These are phyloP conservation scores for Exophiala alcalophila DNA, from an alignment of 2,329 filamentous ascomycete species.

Conservation along the genomic window DNA sequence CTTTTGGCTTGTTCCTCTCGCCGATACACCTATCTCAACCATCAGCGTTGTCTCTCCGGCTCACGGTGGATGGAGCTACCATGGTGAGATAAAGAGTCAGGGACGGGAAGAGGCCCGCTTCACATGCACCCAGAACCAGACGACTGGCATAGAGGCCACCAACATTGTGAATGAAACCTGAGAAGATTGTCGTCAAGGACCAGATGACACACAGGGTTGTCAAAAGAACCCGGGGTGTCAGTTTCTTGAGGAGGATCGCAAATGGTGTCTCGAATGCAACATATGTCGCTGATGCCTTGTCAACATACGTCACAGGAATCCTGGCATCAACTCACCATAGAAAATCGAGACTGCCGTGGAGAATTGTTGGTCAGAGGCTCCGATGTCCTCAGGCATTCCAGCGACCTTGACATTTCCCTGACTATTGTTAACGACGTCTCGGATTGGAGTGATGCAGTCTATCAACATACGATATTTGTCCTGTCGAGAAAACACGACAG, in stretches of 20 bases:
- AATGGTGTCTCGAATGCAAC: slow-evolving; percentile 64
- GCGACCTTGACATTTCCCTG: slow-evolving; percentile 68
- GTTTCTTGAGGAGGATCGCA: slow-evolving; percentile 65
- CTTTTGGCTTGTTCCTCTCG: slow-evolving; percentile 43
- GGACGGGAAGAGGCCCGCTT: slow-evolving; percentile 43
- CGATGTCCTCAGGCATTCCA: slow-evolving; percentile 55
- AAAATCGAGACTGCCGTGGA: slow-evolving; percentile 55
- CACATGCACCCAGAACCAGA: slow-evolving; percentile 40
- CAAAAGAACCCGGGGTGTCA: slow-evolving; percentile 14
- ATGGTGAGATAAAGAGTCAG: no score
- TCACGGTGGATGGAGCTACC: no score
- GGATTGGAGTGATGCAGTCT: background rate
- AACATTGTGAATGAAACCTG: slow-evolving; percentile 44
- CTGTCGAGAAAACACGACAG: slow-evolving; percentile 56
- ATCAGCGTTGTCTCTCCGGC: no score
- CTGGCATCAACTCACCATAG: slow-evolving; percentile 26
- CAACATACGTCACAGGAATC: background rate
- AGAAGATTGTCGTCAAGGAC: background rate
- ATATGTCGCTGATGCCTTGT: slow-evolving; percentile 48
- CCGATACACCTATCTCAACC: slow-evolving; percentile 48
- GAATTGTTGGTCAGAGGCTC: slow-evolving; percentile 44
- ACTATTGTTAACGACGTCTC: background rate
- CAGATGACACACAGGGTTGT: background rate
- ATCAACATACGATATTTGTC: slow-evolving; percentile 46
- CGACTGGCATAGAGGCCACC: slow-evolving; percentile 42